These are phyloP conservation scores for Candida smagusa DNA, from an alignment of 1,139 yeast genomes.

Conservation along the genomic window DNA sequence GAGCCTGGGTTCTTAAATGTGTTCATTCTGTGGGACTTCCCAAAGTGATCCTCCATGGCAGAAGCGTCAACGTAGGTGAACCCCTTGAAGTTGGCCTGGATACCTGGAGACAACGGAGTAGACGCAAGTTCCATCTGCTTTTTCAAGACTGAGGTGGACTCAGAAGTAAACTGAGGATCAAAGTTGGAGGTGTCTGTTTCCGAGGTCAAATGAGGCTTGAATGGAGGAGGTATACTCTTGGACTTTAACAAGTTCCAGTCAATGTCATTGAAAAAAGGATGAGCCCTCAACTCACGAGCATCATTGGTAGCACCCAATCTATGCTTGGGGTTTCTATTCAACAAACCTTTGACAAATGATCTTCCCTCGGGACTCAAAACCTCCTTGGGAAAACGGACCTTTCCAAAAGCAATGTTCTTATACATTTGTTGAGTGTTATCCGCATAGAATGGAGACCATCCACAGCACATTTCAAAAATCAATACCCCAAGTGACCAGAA, in stretches of 20 bases:
- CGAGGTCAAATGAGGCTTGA: constrained; percentile 85
- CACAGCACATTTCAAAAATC: constrained; percentile 90
- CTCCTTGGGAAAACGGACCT: constrained; percentile 94
- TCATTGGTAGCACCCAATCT: constrained; percentile 88
- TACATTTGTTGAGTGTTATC: constrained; percentile 98
- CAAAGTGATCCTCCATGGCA: constrained; percentile 83
- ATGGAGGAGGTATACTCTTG: constrained; percentile 95
- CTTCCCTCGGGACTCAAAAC: constrained; percentile 89
- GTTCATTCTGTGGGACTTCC: constrained; percentile 43
- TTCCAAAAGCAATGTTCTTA: constrained; percentile 96
- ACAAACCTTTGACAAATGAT: constrained; percentile 87
- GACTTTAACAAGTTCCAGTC: constrained; percentile 80
- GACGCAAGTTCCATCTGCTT: constrained; percentile 64
- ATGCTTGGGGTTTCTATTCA: constrained; percentile 93
- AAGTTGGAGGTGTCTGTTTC: constrained; percentile 95
- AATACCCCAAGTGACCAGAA: constrained; percentile 83
- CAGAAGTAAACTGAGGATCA: constrained; percentile 95
- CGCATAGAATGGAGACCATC: constrained; percentile 99
- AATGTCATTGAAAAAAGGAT: constrained; percentile 84
- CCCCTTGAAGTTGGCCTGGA: constrained; percentile 94
- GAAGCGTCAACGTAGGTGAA: constrained; percentile 95
- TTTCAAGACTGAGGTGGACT: constrained; percentile 77
- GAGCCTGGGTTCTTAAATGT: constrained; percentile 63
- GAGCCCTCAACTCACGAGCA: constrained; percentile 88
- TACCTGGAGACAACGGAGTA: constrained; percentile 88